Conservation (phyloP, 1,284 basidiomycete genomes). For the Papiliotrema flavescens region DNA sequence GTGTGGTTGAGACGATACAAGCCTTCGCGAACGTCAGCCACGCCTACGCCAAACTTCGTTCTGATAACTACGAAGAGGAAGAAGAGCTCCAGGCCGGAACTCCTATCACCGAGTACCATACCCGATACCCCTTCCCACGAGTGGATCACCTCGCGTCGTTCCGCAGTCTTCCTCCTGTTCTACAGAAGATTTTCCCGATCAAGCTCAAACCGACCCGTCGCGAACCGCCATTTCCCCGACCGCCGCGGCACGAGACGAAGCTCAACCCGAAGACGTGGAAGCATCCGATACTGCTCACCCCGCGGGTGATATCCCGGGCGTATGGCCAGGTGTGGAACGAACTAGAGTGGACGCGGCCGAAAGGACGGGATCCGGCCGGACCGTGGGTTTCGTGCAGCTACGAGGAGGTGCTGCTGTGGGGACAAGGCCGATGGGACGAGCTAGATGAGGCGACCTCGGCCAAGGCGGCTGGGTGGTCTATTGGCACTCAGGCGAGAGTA, state of each 20-base stretch:
- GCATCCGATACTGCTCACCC: slow-evolving; percentile 16
- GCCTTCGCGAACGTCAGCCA: slow-evolving; percentile 15
- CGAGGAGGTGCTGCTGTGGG: slow-evolving; percentile 10
- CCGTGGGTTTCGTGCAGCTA: slow-evolving; percentile 17
- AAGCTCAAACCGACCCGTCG: slow-evolving; percentile 1
- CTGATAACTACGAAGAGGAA: too few species aligned
- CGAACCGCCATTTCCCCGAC: slow-evolving; percentile 16
- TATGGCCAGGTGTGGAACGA: slow-evolving; percentile 32
- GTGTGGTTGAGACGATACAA: slow-evolving; percentile 18
- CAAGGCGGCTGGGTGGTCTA: background rate
- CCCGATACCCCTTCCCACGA: background rate
- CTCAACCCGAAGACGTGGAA: slow-evolving; percentile 30
- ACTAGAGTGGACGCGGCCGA: slow-evolving; percentile 23
- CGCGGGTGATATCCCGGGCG: slow-evolving; percentile 18
- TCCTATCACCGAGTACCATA: background rate
- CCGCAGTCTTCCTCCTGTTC: slow-evolving; percentile 1
- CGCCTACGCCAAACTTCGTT: background rate
- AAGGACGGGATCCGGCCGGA: background rate
- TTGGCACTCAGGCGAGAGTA: background rate
- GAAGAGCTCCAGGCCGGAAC: background rate
- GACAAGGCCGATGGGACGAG: background rate
- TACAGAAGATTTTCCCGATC: slow-evolving; percentile 17
- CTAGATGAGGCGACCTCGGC: background rate
- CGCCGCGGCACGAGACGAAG: slow-evolving; percentile 21
- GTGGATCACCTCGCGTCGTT: slow-evolving; percentile 2